Base-by-base conservation (phyloP, 2,329 filamentous ascomycete genomes). In the Alternaria brassicicola region DNA sequence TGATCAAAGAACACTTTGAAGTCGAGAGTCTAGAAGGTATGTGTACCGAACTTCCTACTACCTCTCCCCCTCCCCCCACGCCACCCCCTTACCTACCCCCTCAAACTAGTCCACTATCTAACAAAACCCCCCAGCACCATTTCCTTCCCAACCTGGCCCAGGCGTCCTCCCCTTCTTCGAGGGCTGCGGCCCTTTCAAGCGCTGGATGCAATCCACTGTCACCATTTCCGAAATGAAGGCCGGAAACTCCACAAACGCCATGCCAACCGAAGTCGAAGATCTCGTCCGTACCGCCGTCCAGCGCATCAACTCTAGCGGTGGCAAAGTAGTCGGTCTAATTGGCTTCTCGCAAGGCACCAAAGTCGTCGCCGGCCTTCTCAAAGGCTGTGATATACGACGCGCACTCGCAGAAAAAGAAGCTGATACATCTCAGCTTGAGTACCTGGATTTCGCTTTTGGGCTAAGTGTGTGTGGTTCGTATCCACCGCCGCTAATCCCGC, bases 131-230 rank as follows among this genome's bases (percentile, higher is more conserved):
- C 8, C 46, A 73, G 75, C 67, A 1, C 73, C 75, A 17, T 75
- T 73, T 59, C 63, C 69, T 43, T 71, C 68, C n/a, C 59, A 69
- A 51, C 66, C 75, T 0, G 75, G 75, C 46, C 75, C 75, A 4
- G 75, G 75, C 1, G 55, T 77, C 49, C 72, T 77, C 39, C 75
- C 75, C 35, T 75, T 76, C 63, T 77, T 77, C 63, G 74, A 76
- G 49, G 75, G 71, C 64, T 75, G 71, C 66, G 75, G 73, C 8
- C 75, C 75, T 6, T 77, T 67, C 63, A 61, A 67, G 12, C 72
- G 71, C 59, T 77, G 75, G 75, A 42, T 74, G 1, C 69, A 66
- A 1, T 60, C 65, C 6, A 45, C 41, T 2, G 50, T 68, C 41
- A 62, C 57, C 12, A 17, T 63, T 43, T 55, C 66, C 4, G 41